Percentiles rank a stretch among this genome's conserved stretches.
phyloP scores from a whole-genome alignment of 2,329 filamentous ascomycete genomes.

The Exophiala oligosperma region DNA sequence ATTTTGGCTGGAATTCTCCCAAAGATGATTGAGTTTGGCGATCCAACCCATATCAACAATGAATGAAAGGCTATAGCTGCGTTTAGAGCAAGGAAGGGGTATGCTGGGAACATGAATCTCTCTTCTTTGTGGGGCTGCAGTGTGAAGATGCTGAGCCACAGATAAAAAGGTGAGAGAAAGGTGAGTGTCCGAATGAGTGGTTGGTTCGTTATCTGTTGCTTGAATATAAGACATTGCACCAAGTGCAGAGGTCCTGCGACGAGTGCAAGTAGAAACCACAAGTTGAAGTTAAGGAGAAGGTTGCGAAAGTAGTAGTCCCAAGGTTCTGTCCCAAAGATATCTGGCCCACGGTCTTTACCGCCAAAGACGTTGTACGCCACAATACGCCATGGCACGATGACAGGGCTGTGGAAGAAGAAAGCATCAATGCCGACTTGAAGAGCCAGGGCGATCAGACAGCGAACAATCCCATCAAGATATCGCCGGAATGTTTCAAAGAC shows the following conservation, averaged over 20 bases:
- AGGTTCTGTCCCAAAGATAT: conserved; percentile 93
- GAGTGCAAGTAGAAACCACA: conserved; percentile 85
- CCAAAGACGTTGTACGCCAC: conserved; percentile 94
- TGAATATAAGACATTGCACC: conserved; percentile 66
- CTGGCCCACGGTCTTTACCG: conserved; percentile 71
- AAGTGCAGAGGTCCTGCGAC: conserved; percentile 72
- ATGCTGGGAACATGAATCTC: conserved; percentile 96
- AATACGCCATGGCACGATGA: conserved; percentile 85
- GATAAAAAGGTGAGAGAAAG: conserved; percentile 83
- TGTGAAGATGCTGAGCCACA: conserved; percentile 92
- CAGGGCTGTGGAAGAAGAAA: conserved; percentile 79
- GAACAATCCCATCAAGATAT: conserved; percentile 65
- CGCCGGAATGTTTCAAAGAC: conserved; percentile 61
- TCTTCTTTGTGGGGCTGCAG: conserved; percentile 96
- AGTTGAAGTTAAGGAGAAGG: conserved; percentile 87
- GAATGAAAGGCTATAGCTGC: conserved; percentile 83
- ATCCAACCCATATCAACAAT: conserved; percentile 72
- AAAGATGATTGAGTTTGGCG: conserved; percentile 65
- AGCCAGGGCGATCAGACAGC: conserved; percentile 65
- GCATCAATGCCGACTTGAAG: conserved; percentile 72
- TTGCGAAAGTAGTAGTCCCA: conserved; percentile 98
- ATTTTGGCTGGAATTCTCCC: conserved; percentile 72
- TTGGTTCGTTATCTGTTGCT: conserved; percentile 60
- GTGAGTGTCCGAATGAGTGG: conserved; percentile 73
- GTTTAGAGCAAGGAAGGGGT: conserved; percentile 86